Base-by-base conservation (phyloP, 192 early-diverging fungal genomes). In the Funneliformis mosseae region DNA sequence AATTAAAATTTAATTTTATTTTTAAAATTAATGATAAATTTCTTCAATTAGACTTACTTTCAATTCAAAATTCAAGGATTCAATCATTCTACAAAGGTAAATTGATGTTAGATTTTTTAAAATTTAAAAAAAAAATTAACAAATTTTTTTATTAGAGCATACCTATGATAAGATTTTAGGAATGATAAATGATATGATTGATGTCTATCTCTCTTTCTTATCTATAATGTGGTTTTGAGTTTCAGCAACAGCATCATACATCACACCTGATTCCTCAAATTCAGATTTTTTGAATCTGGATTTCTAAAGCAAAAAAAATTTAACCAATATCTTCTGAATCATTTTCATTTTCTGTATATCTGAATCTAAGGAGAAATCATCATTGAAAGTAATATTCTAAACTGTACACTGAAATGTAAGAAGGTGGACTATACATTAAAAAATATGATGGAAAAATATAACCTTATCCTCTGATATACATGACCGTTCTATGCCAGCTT, bases 271-370 rank as follows among this genome's bases (percentile, higher is more conserved):
- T 39, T 45, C 8, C 7, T 70, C 68, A 18, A 0, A 45, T 18
- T 70, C 68, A 70, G 68, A 70, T 70, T 41, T 39, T 1, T 70
- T 39, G 8, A 18, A 45, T 70, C 42, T 12, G 42, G 14, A 70
- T 70, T 45, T 12, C 68, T 70, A 70, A 70, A 45, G 6, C 4
- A 39, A 18, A 70, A 70, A 70, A n/a, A n/a, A n/a, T 70, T 70
- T 70, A 38, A 70, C 4, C 33, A 70, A 39, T 70, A 39, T 70
- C 68, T 45, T 70, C 38, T 16, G 16, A 70, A 42, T 70, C n/a
- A 11, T 28, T 63, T 63, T 63, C 27, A 63, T 63, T 18, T 63
- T 63, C 62, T 27, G 10, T 64, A 4, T 1, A 4, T 21, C 23
- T 64, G 62, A 11, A 64, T 10, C 4, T 70, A 39, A n/a, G 42